Evolutionary conservation across 441 rosid species (phyloP), one percentile per base, ranked within the genome.

Genomic region (Gossypium schwendimanii): DNA sequence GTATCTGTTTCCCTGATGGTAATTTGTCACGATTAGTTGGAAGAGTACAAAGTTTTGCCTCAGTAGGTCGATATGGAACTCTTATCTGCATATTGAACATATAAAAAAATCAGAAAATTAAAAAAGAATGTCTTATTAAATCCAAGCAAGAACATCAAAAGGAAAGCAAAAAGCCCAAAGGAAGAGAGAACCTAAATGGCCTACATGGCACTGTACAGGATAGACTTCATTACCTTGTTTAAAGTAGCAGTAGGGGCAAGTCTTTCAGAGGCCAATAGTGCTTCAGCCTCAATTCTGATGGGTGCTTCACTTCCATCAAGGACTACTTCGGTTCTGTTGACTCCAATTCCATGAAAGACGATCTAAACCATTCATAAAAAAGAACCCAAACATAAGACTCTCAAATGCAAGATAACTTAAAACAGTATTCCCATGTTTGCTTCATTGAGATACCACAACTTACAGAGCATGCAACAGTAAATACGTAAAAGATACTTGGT

Each of bases 281-380:
- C 88, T 87, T 89, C 92, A 76, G 86, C 89, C 76, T 87, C 92
- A 75, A 96, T 89, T 77, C 93, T 89, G 74, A 85, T 71, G 50
- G 99, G 98, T 68, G 97, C 97, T 71, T 93, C 99, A 82, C 99
- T 96, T 74, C 99, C 98, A 81, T 93, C 96, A 59, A 96, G 97
- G 70, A 91, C 61, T 60, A 93, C 81, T 71, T 96, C 97, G 72
- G 89, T 92, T 82, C 83, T 89, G 73, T 83, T 79, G 77, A 93
- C 76, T 69, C 77, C 87, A 79, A 96, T 91, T 71, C 98, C 99
- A 78, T 91, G 96, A 82, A 93, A 91, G 64, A 54, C 80, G 69
- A 96, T 85, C 99, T 96, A 66, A 20, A 53, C 53, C 74, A 45
- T 65, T 69, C 18, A 67, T 20, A 53, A 23, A 9, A 55, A n/a